Conservation (phyloP, 495 filamentous ascomycete species). For the Penicillium cinerascens region DNA sequence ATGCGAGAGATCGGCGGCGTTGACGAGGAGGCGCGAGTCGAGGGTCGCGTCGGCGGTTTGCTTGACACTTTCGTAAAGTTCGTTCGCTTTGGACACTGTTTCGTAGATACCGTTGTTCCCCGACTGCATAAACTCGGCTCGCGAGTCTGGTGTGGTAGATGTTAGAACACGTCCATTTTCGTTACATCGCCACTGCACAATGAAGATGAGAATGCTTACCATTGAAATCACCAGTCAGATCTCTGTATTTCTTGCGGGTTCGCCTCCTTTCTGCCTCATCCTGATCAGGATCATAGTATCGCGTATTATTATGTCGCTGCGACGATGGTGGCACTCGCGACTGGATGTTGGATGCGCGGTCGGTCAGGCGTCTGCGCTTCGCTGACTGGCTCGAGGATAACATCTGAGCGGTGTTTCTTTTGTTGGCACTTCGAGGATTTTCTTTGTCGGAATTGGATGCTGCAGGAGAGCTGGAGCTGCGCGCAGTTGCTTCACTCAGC, state of each 20-base stretch:
- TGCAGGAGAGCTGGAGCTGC: conserved; percentile 34
- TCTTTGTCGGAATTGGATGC: conserved; percentile 59
- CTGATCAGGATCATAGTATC: conserved; percentile 87
- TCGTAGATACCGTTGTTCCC: conserved; percentile 59
- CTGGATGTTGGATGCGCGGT: conserved; percentile 30
- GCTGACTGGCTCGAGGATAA: conserved; percentile 18
- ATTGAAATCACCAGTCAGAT: conserved; percentile 61
- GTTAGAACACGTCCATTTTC: conserved; percentile 4
- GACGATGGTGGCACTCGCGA: conserved; percentile 23
- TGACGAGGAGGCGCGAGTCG: conserved; percentile 80
- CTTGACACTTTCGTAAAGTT: conserved; percentile 65
- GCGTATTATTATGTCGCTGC: conserved; percentile 27
- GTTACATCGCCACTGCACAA: neutral
- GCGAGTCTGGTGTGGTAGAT: conserved; percentile 48
- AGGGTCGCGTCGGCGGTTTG: conserved; percentile 92
- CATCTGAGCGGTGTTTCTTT: conserved; percentile 28
- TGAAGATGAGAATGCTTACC: conserved; percentile 40
- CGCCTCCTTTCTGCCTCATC: conserved; percentile 70
- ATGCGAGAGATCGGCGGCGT: conserved; percentile 69
- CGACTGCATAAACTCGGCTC: conserved; percentile 60
- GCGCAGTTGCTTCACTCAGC: conserved; percentile 17
- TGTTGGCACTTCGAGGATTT: conserved; percentile 38
- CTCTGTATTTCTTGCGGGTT: conserved; percentile 64
- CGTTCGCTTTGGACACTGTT: conserved; percentile 62
- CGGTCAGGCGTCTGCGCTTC: conserved; percentile 45